A percentile compares a stretch with the other conserved stretches of the same genome.
Evolutionary conservation across 2,329 filamentous ascomycete species (phyloP).

Genomic region (Fusarium torreyae): DNA sequence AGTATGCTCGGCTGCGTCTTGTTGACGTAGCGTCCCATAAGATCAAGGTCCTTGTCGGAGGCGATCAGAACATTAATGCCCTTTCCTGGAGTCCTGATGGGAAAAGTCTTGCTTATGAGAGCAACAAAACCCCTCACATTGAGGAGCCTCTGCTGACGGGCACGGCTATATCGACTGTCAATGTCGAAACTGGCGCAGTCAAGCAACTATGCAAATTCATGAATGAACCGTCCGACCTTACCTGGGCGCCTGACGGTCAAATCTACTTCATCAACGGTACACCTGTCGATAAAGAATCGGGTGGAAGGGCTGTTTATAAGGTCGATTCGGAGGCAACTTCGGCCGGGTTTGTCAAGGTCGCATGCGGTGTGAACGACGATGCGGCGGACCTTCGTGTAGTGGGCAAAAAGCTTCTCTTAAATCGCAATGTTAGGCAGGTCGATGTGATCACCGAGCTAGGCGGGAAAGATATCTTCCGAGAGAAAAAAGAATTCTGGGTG

Average conservation of each 20-base stretch:
- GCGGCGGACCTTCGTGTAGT: conserved; percentile 17
- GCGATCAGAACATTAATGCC: conserved; percentile 17
- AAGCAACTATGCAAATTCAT: conserved; percentile 22
- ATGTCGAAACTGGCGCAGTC: conserved; percentile 17
- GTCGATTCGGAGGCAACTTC: conserved; percentile 7
- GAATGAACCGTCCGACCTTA: conserved; percentile 14
- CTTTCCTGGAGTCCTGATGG: conserved; percentile 44
- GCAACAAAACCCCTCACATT: conserved; percentile 22
- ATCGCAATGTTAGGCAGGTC: neutral
- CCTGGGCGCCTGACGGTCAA: conserved; percentile 34
- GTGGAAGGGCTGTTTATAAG: conserved; percentile 28
- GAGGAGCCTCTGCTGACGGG: conserved; percentile 32
- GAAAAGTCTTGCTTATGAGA: conserved; percentile 21
- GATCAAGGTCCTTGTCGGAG: conserved; percentile 24
- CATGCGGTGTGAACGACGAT: conserved; percentile 34
- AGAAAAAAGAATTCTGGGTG: conserved; percentile 17
- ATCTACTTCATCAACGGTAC: conserved; percentile 38
- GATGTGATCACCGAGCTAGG: conserved; percentile 26
- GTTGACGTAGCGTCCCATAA: conserved; percentile 51
- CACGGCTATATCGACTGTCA: conserved; percentile 18
- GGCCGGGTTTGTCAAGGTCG: conserved; percentile 9
- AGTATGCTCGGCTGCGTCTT: conserved; percentile 51
- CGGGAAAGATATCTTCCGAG: conserved; percentile 24
- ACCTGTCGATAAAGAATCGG: conserved; percentile 9
- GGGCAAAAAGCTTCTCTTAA: conserved; percentile 27